Conservation (phyloP, 306 rosid species). For the Morella rubra region DNA sequence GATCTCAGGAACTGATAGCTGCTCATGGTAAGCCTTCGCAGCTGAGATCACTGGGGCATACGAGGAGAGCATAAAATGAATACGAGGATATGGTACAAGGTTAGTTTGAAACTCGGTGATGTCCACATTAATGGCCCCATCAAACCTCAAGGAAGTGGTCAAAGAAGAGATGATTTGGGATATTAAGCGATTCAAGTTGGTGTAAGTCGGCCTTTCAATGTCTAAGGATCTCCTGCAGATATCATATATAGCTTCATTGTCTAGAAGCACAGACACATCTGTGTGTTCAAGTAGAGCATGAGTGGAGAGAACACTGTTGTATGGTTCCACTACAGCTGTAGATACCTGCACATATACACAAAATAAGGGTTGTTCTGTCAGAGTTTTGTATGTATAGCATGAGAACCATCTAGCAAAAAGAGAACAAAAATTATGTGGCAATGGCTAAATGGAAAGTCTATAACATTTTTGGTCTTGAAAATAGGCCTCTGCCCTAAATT, state of each 20-base stretch:
- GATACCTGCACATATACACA: slow-evolving; percentile 50
- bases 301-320: slow-evolving; percentile 72
- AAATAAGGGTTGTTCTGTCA: not conserved
- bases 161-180: slow-evolving; percentile 70
- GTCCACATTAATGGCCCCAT: slow-evolving; percentile 79
- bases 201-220: slow-evolving; percentile 68
- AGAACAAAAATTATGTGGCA: not conserved
- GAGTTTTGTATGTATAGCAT: slow-evolving; percentile 14
- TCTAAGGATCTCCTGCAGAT: slow-evolving; percentile 76
- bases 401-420: not conserved
- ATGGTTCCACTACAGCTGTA: slow-evolving; percentile 85
- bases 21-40: slow-evolving; percentile 68
- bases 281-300: slow-evolving; percentile 72
- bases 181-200: slow-evolving; percentile 68
- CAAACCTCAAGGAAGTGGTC: slow-evolving; percentile 83
- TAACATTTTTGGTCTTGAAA: not conserved
- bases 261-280: slow-evolving; percentile 70
- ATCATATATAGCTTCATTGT: slow-evolving; percentile 78
- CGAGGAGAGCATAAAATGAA: slow-evolving; percentile 80
- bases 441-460: not conserved
- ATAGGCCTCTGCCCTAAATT: not conserved
- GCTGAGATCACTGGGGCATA: slow-evolving; percentile 73
- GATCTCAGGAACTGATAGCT: slow-evolving; percentile 66
- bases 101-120: slow-evolving; percentile 73
- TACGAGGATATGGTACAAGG: slow-evolving; percentile 77